Percentiles rank a stretch among this genome's conserved stretches.
These are phyloP conservation scores for Heliamphora pulchella DNA, from an alignment of 179 eudicot species.

Conservation along the genomic window DNA sequence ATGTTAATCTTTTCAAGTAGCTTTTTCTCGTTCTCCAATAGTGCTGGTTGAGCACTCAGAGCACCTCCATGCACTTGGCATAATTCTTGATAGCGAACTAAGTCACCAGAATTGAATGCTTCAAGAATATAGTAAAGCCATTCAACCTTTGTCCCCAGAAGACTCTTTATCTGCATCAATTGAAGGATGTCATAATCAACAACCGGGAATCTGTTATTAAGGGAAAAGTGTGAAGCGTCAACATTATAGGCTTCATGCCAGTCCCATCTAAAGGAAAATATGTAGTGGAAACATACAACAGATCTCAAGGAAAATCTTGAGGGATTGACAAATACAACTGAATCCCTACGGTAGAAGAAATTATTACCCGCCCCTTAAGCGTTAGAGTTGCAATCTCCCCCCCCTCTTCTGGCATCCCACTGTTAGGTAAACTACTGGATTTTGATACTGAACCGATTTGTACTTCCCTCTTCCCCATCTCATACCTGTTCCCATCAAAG, in stretches of 20 bases:
- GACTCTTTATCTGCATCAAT: slow-evolving; percentile 65
- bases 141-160: slow-evolving; percentile 89
- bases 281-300: neutral
- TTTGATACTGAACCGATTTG: too few relatives aligned
- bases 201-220: neutral
- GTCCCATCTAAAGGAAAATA: neutral
- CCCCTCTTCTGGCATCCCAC: too few relatives aligned
- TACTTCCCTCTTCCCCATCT: too few relatives aligned
- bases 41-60: slow-evolving; percentile 77
- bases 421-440: too few relatives aligned
- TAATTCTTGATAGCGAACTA: slow-evolving; percentile 78
- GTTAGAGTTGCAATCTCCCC: too few relatives aligned
- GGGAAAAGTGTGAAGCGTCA: neutral
- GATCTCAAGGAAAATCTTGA: neutral
- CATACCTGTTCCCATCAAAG: too few relatives aligned
- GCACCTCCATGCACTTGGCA: slow-evolving; percentile 82
- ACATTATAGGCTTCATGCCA: neutral
- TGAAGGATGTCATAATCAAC: slow-evolving; percentile 2
- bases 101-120: slow-evolving; percentile 85
- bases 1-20: slow-evolving; percentile 78
- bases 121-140: slow-evolving; percentile 94
- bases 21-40: slow-evolving; percentile 57
- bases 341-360: too few relatives aligned
- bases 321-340: too few relatives aligned
- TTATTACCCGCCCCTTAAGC: too few relatives aligned